Base-by-base conservation (phyloP, 148 eudicot species). In the Rhododendron griersonianum region DNA sequence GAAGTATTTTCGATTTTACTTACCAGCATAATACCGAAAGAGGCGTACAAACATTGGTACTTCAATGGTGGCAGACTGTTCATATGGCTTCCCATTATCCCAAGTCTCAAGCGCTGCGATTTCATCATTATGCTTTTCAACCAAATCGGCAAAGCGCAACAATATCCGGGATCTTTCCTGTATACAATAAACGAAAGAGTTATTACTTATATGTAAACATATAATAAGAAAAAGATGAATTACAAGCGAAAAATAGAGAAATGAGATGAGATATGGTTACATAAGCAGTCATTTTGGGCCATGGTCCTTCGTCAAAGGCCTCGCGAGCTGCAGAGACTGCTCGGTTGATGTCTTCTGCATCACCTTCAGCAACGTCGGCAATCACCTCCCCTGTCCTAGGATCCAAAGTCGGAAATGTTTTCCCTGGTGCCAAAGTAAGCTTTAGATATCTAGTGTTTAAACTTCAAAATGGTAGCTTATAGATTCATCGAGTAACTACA, bases 231-330 rank as follows among this genome's bases (percentile, higher is more conserved):
- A 13, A 14, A 33, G 1, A 45, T 14, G 39, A 74, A 33, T 15
- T 28, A 14, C 19, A 74, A 74, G 45, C 15, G 23, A 55, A 15
- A 53, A 78, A 47, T 4, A 25, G 78, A 53, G 74, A 65, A 73
- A 13, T 61, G 53, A 80, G 18, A 37, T 39, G 33, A 23, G 55
- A 41, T 35, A 61, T 14, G 51, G 77, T 88, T 91, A 92, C 96
- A 90, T 93, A 93, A 89, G 96, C 96, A 81, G 96, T 88, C 94
- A 93, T 90, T 89, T 65, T 93, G 2, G 94, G 93, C 96, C 96
- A 93, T 18, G 96, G 94, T 41, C 96, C 96, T 85, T 92, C 91
- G 84, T 93, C 96, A 35, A 93, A 93, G 15, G 96, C 96, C 89
- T 91, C 90, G 53, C 96, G 92, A 77, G 96, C 96, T 85, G 91